phyloP scores from a whole-genome alignment of 108 stramenopile genomes.

The Fragilariopsis cylindrus region DNA sequence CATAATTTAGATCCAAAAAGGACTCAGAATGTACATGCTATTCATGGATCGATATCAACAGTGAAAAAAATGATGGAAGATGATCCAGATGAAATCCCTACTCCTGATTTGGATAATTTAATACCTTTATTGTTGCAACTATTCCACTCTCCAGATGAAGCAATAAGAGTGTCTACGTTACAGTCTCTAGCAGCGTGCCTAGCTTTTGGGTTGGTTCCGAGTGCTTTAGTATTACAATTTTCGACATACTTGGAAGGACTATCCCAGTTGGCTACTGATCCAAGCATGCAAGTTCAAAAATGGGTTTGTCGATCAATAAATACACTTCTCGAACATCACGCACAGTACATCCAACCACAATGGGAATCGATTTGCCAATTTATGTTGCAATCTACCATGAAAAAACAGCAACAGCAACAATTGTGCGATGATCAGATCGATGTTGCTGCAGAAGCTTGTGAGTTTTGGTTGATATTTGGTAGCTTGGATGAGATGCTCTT shows the following conservation, averaged over 20 bases:
- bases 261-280: constrained; percentile 63
- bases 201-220: constrained; percentile 50
- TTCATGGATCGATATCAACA: constrained; percentile 56
- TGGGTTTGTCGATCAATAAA: constrained; percentile 90
- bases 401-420: constrained; percentile 15
- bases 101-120: constrained; percentile 51
- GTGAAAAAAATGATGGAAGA: constrained; percentile 86
- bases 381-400: constrained; percentile 62
- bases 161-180: constrained; percentile 44
- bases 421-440: constrained; percentile 10
- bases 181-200: constrained; percentile 59
- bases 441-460: constrained; percentile 87
- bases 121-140: constrained; percentile 59
- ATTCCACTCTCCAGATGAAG: constrained; percentile 36
- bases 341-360: constrained; percentile 76
- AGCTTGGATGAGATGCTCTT: constrained; percentile 61
- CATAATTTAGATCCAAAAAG: constrained; percentile 29
- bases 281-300: constrained; percentile 60
- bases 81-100: constrained; percentile 56
- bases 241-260: constrained; percentile 71
- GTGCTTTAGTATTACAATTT: constrained; percentile 76
- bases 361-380: constrained; percentile 74
- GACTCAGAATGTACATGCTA: constrained; percentile 13
- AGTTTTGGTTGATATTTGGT: constrained; percentile 88
- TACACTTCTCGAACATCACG: constrained; percentile 55